Conservation (phyloP, 257 asterid genomes). For the Capsicum rhomboideum region DNA sequence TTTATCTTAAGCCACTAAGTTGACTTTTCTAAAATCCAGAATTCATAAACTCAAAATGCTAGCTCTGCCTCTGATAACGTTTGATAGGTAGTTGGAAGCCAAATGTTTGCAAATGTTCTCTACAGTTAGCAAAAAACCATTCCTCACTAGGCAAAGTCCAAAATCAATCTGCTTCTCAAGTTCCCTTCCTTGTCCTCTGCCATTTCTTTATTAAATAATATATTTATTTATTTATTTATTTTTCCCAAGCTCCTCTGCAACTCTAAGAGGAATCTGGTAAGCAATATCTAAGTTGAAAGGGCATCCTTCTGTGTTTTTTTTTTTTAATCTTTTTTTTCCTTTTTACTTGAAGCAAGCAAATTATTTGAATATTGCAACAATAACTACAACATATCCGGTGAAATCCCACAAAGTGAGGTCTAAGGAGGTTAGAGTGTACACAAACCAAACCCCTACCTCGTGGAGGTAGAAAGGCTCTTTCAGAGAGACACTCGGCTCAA, state of each 20-base stretch:
- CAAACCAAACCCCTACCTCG: too few species aligned
- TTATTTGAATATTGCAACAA: neutral
- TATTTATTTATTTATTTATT: neutral
- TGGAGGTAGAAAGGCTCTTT: too few species aligned
- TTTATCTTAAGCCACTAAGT: neutral
- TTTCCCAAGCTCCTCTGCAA: neutral
- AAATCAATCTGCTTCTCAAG: neutral
- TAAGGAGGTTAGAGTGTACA: too few species aligned
- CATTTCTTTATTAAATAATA: neutral
- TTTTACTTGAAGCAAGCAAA: neutral
- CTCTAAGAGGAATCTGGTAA: neutral
- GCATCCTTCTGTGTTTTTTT: too few species aligned
- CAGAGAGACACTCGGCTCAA: too few species aligned
- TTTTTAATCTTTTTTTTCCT: too few species aligned
- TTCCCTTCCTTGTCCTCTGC: neutral
- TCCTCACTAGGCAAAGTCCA: neutral
- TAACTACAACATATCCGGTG: too few species aligned
- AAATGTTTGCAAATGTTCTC: neutral
- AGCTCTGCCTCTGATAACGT: neutral
- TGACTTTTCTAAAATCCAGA: neutral
- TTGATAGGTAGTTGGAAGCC: neutral
- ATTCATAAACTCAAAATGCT: neutral
- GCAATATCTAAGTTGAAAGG: too few species aligned
- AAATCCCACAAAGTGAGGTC: too few species aligned
- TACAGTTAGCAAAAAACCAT: neutral